These are phyloP conservation scores for Hydnomerulius pinastri DNA, from an alignment of 768 basidiomycete species.

Conservation along the genomic window DNA sequence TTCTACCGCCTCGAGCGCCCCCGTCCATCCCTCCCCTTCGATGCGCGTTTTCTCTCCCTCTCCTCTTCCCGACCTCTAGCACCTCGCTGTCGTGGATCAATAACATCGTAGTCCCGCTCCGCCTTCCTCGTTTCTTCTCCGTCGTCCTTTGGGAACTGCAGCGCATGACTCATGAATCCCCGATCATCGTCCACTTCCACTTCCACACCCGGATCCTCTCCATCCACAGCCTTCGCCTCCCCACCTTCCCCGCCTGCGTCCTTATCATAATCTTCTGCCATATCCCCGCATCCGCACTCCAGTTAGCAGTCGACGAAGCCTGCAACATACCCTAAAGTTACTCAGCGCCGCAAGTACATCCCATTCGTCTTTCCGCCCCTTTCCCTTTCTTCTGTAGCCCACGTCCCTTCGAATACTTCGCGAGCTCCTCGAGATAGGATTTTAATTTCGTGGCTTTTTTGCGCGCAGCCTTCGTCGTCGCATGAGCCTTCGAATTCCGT, in stretches of 20 bases:
- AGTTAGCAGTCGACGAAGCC: conserved; percentile 33
- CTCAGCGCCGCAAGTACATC: conserved; percentile 68
- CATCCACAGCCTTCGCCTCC: conserved; percentile 21
- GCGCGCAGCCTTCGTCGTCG: conserved; percentile 55
- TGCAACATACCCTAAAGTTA: conserved; percentile 74
- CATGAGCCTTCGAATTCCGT: conserved; percentile 77
- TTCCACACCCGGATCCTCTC: conserved; percentile 61
- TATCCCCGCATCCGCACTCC: conserved; percentile 27
- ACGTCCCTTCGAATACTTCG: conserved; percentile 72
- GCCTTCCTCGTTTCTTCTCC: conserved; percentile 75
- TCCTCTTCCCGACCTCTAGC: conserved; percentile 81
- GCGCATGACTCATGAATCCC: conserved; percentile 70
- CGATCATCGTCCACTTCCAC: conserved; percentile 78
- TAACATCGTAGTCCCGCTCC: conserved; percentile 86
- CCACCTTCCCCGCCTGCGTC: conserved; percentile 9
- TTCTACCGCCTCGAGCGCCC: conserved; percentile 25
- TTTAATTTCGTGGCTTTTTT: conserved; percentile 58
- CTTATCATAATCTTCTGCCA: conserved; percentile 18
- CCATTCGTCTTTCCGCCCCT: conserved; percentile 67
- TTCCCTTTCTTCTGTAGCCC: conserved; percentile 61
- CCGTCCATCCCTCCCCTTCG: conserved; percentile 23
- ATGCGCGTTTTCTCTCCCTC: conserved; percentile 55
- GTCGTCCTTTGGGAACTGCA: conserved; percentile 80
- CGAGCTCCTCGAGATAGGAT: conserved; percentile 76
- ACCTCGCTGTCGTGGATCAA: conserved; percentile 75